Percentiles rank a stretch among this genome's conserved stretches.
Conservation (phyloP, 371 early-diverging fungal species). For the Apophysomyces variabilis region DNA sequence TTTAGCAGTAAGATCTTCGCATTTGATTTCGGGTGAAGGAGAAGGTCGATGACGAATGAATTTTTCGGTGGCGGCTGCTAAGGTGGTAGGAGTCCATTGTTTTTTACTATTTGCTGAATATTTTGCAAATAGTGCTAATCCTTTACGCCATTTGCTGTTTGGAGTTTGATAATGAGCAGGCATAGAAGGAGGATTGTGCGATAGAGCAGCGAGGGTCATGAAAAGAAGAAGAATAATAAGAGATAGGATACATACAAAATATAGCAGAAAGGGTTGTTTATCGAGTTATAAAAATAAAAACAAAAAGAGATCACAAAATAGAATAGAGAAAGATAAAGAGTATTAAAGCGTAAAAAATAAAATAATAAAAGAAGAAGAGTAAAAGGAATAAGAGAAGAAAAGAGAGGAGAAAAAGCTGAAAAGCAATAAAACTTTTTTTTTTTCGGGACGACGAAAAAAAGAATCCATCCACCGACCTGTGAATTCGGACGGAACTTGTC, state of each 20-base stretch:
- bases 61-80: slow-evolving; percentile 34
- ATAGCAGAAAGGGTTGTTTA: background rate
- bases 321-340: background rate
- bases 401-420: background rate
- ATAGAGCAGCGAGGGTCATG: slow-evolving; percentile 28
- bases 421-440: background rate
- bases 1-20: slow-evolving; percentile 33
- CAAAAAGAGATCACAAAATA: slow-evolving; percentile 7
- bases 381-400: background rate
- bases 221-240: background rate
- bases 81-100: slow-evolving; percentile 16
- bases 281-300: background rate
- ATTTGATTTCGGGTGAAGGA: slow-evolving; percentile 20
- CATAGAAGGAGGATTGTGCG: slow-evolving; percentile 20
- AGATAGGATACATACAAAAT: background rate
- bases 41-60: slow-evolving; percentile 18
- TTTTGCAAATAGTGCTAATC: slow-evolving; percentile 6
- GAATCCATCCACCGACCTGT: background rate
- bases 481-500: background rate
- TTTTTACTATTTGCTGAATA: background rate
- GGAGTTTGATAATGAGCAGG: slow-evolving; percentile 4
- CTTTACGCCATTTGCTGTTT: slow-evolving; percentile 7
- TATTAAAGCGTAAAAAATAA: background rate
- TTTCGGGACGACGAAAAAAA: background rate
- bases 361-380: background rate